Evolutionary conservation across 176 grass and related monocot species (phyloP).

Genomic region (Oryza coarctata): DNA sequence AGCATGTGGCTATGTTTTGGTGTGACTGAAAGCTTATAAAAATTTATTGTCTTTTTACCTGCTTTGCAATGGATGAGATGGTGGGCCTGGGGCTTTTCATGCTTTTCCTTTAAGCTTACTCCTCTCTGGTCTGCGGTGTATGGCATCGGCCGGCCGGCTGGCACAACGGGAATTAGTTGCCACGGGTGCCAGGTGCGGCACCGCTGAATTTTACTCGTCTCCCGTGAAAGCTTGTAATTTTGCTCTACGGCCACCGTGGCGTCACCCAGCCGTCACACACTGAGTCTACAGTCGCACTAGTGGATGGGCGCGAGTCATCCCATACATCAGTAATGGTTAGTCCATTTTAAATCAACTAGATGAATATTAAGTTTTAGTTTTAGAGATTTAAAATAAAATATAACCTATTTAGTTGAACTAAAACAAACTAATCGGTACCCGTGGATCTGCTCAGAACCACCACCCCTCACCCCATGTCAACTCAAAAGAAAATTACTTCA

Average conservation of each 20-base stretch:
- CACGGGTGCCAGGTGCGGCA: slow-evolving; percentile 14
- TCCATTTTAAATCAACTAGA: no score
- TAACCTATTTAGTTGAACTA: no score
- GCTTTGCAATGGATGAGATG: slow-evolving; percentile 25
- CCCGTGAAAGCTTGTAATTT: not conserved
- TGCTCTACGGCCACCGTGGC: not conserved
- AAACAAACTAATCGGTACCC: no score
- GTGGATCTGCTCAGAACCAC: no score
- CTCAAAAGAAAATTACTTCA: no score
- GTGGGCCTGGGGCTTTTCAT: slow-evolving; percentile 36
- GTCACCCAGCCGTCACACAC: not conserved
- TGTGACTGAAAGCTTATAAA: slow-evolving; percentile 6
- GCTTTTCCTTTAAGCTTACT: slow-evolving; percentile 41
- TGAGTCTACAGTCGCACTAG: no score
- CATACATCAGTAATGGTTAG: no score
- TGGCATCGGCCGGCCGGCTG: not conserved
- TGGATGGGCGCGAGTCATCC: no score
- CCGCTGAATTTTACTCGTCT: slow-evolving; percentile 24
- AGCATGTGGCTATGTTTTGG: not conserved
- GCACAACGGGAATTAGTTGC: not conserved
- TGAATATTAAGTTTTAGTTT: no score
- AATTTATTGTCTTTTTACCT: slow-evolving; percentile 14
- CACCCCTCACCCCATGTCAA: no score
- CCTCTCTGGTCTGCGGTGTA: slow-evolving; percentile 13
- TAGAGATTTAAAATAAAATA: no score